phyloP scores from a whole-genome alignment of 768 basidiomycete genomes.

The Amanita pallidorosea region DNA sequence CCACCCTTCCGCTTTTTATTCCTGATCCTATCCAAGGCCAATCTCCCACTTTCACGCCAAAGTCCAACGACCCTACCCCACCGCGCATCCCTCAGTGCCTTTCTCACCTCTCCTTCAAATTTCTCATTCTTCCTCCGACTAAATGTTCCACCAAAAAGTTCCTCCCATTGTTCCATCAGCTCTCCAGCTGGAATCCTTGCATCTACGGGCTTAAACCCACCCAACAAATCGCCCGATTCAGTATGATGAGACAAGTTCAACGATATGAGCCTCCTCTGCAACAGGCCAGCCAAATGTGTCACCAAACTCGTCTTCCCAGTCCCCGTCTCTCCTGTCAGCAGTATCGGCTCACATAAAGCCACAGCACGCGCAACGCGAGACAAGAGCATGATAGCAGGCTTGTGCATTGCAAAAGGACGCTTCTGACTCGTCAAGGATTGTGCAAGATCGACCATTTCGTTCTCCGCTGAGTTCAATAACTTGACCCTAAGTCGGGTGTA shows the following conservation, averaged over 20 bases:
- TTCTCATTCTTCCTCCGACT: conserved; percentile 84
- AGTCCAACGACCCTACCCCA: conserved; percentile 80
- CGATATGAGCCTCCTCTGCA: conserved; percentile 69
- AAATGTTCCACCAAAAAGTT: conserved; percentile 78
- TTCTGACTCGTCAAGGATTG: conserved; percentile 1
- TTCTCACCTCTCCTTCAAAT: conserved; percentile 73
- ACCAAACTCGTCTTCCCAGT: conserved; percentile 96
- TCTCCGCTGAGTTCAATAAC: conserved; percentile 12
- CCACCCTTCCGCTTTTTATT: conserved; percentile 10
- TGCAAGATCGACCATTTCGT: conserved; percentile 1
- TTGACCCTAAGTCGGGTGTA: conserved; percentile 44
- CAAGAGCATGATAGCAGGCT: conserved; percentile 69
- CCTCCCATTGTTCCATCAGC: conserved; percentile 65
- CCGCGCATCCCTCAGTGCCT: conserved; percentile 69
- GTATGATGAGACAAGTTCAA: conserved; percentile 96
- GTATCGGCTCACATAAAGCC: conserved; percentile 66
- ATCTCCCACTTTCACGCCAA: conserved; percentile 68
- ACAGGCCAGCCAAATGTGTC: conserved; percentile 74
- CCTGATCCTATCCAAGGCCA: conserved; percentile 57
- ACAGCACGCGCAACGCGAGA: conserved; percentile 72
- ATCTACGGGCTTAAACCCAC: conserved; percentile 95
- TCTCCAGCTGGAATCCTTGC: conserved; percentile 64
- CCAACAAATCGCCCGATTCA: conserved; percentile 87
- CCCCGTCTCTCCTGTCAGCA: conserved; percentile 97
- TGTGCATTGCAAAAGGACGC: conserved; percentile 82